Base-by-base conservation (phyloP, 371 early-diverging fungal genomes). In the Apophysomyces variabilis region DNA sequence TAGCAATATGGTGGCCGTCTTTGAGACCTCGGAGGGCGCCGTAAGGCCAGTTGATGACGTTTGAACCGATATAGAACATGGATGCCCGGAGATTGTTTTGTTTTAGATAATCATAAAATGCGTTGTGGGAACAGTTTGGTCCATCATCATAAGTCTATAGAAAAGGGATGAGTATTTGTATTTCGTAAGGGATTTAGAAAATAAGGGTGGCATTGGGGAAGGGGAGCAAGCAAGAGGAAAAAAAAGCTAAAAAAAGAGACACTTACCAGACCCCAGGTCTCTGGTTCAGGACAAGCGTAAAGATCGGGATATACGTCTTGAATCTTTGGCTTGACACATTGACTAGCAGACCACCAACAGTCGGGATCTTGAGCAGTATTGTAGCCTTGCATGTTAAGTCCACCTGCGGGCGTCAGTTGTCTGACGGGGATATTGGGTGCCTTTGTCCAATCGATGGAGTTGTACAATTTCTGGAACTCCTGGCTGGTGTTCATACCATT, bases 41-140 rank as follows among this genome's bases (percentile, higher is more conserved):
- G 50, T 73, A 73, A 21, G 82, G 82, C 77, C 77, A 81, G 54
- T 73, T 75, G 37, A 76, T 38, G 36, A 75, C 77, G 57, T 78
- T 78, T 37, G 83, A 83, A 50, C 83, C 83, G 65, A 79, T 78
- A 60, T 76, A 78, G 70, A 83, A 83, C 74, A 83, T 76, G 61
- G 78, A 67, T 13, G 83, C 83, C 59, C 69, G 74, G 47, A 73
- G 72, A 18, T 73, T 73, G 14, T 78, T 62, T 13, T 76, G 41
- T 50, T 70, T 61, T 58, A 83, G 61, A 61, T 63, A 75, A 26
- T 79, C 77, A 44, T 82, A 82, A 45, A 82, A 74, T 14, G 79
- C 79, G 57, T 78, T 78, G 61, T 79, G 79, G 57, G 79, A 79
- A 62, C 79, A 79, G 62, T 79, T 79, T 44, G 79, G 79, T 26